Percentiles rank a stretch among this genome's conserved stretches.
Evolutionary conservation across 352 stramenopile genomes (phyloP).

Genomic region (Pythium myriotylum): DNA sequence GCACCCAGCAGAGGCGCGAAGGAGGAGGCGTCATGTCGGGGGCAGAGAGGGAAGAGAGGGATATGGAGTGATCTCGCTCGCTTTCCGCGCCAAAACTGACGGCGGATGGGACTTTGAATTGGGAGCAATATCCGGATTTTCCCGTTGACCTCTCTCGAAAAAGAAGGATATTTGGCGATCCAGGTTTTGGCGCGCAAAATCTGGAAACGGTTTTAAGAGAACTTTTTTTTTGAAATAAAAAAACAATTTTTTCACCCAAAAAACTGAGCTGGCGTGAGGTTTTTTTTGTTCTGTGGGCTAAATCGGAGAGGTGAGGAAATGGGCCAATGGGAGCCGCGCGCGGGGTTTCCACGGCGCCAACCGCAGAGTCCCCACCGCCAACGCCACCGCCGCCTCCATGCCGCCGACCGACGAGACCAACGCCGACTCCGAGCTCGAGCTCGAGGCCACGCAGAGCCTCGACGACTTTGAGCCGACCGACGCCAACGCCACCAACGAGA

Average conservation of each 20-base stretch:
- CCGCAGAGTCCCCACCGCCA: not conserved
- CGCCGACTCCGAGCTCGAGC: conserved; percentile 17
- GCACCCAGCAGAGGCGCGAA: conserved; percentile 47
- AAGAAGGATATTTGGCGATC: conserved; percentile 4
- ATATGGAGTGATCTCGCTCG: no score
- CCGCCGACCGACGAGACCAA: conserved; percentile 8
- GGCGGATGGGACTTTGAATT: conserved; percentile 17
- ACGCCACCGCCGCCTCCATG: conserved; percentile 3
- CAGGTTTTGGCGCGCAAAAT: not conserved
- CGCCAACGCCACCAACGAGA: not conserved
- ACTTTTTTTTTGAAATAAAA: conserved; percentile 7
- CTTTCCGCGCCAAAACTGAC: conserved; percentile 18
- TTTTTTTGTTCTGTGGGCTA: no score
- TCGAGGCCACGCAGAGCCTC: conserved; percentile 47
- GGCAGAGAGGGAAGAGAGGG: no score
- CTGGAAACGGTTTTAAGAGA: conserved; percentile 8
- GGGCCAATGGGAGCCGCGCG: conserved; percentile 14
- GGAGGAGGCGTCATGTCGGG: conserved; percentile 3
- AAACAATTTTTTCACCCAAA: no score
- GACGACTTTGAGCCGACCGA: conserved; percentile 26
- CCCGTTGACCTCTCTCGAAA: not conserved
- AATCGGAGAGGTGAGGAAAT: not conserved
- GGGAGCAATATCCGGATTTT: not conserved
- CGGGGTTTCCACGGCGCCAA: conserved; percentile 4
- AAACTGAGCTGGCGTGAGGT: conserved; percentile 9